Evolutionary conservation across 768 basidiomycete species (phyloP), one percentile per base, ranked within the genome.

Genomic region (Obba rivulosa): DNA sequence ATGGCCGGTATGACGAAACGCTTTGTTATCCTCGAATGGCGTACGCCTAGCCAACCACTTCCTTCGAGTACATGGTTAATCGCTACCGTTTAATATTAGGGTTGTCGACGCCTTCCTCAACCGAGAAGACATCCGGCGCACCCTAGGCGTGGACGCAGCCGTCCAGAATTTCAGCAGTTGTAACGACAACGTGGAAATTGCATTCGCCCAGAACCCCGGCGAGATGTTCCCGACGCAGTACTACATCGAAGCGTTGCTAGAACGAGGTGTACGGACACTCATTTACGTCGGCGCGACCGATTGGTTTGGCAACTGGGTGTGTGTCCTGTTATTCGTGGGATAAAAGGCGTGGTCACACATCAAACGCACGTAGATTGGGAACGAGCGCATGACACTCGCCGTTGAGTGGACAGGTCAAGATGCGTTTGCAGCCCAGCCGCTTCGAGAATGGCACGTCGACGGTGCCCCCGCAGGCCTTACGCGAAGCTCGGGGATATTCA

Each of bases 11-110:
- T 9, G 54, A 44, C 2, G 74, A 73, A 2, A 71, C 70, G 0
- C 70, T 83, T 10, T 87, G 84, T 61, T 82, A 85, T 56, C 77
- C 80, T 79, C 16, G 80, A 71, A 8, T 64, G 59, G 74, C 75
- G 50, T 43, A 62, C 35, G 8, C 18, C 16, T 24, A 31, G 22
- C 36, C 14, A 23, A 31, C 1, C 4, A 21, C 22, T 39, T 5
- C 13, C 13, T 13, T 31, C 28, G 28, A 31, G 28, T 31, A 13
- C n/a, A n/a, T n/a, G n/a, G n/a, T n/a, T n/a, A n/a, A n/a, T 5
- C 28, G 28, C 28, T 7, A 5, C 13, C 10, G 41, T 23, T 43
- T 8, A 14, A 34, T 9, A 22, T 5, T 54, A 85, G 85, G 44
- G 59, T 72, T 52, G 83, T 92, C 52, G 52, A 62, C 0, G 63